Evolutionary conservation across 2,329 filamentous ascomycete species (phyloP).

Genomic region (Colletotrichum sp.): DNA sequence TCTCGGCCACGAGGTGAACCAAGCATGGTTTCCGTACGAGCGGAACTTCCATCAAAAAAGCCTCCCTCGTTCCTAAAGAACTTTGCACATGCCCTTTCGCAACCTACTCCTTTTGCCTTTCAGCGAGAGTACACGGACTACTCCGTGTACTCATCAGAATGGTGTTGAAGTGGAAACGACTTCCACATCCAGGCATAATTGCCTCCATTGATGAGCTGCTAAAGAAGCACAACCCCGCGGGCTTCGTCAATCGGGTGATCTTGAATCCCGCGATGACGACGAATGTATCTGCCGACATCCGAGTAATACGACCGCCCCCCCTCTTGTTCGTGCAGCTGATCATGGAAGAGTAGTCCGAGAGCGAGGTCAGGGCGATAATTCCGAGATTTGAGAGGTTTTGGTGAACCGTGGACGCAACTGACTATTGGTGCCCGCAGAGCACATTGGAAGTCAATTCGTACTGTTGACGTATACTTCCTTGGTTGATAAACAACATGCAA

Average conservation of each 20-base stretch:
- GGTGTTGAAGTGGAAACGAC: not conserved
- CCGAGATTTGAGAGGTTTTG: not conserved
- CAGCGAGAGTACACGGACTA: fast-evolving
- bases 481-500: not conserved
- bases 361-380: fast-evolving
- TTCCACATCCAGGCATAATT: not conserved
- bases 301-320: not conserved
- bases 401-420: not conserved
- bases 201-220: fast-evolving
- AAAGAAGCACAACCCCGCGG: not conserved
- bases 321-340: fast-evolving
- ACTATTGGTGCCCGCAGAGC: not conserved
- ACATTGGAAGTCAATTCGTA: not conserved
- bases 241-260: not conserved
- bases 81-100: fast-evolving
- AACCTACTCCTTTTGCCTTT: not conserved
- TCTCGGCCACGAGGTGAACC: too few relatives aligned
- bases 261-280: not conserved
- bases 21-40: too few relatives aligned
- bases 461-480: not conserved
- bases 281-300: fast-evolving
- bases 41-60: too few relatives aligned
- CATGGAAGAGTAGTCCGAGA: not conserved
- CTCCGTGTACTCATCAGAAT: not conserved
- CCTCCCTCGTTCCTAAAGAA: too few relatives aligned